phyloP scores from a whole-genome alignment of 352 stramenopile species.

The Globisporangium abappressorium region DNA sequence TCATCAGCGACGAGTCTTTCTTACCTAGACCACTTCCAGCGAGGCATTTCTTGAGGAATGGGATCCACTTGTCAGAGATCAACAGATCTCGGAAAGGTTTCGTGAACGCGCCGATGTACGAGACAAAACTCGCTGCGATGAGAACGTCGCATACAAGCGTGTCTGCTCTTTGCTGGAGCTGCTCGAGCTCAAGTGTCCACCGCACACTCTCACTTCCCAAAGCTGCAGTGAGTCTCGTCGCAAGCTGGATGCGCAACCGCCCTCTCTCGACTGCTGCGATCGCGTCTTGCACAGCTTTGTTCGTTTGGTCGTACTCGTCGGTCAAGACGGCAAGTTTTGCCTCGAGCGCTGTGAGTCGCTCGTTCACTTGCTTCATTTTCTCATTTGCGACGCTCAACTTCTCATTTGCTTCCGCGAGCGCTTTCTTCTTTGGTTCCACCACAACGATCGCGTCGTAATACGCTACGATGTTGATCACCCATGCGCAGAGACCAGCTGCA shows the following conservation, averaged over 20 bases:
- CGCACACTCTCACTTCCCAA: slow-evolving; percentile 92
- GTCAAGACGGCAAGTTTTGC: slow-evolving; percentile 79
- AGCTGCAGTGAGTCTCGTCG: slow-evolving; percentile 87
- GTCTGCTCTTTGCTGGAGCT: slow-evolving; percentile 67
- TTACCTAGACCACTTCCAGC: slow-evolving; percentile 9
- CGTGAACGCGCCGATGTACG: slow-evolving; percentile 93
- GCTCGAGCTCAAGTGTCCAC: slow-evolving; percentile 84
- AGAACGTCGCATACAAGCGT: slow-evolving; percentile 90
- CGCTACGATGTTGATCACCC: slow-evolving; percentile 90
- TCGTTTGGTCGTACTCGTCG: slow-evolving; percentile 84
- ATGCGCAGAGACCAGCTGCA: slow-evolving; percentile 69
- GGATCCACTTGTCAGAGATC: slow-evolving; percentile 82
- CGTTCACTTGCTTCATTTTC: slow-evolving; percentile 82
- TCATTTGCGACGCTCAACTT: slow-evolving; percentile 86
- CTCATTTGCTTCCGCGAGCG: slow-evolving; percentile 70
- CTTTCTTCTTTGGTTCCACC: slow-evolving; percentile 91
- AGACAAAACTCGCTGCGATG: slow-evolving; percentile 91
- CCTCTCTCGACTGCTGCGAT: slow-evolving; percentile 85
- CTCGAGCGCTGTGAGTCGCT: slow-evolving; percentile 88
- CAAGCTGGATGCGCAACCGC: slow-evolving; percentile 89
- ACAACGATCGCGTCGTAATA: slow-evolving; percentile 95
- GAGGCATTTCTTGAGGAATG: slow-evolving; percentile 75
- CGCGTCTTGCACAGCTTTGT: slow-evolving; percentile 88
- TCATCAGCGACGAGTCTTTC: slow-evolving; percentile 20
- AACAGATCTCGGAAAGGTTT: slow-evolving; percentile 90